These are phyloP conservation scores for Pseudonitzschia pungens DNA, from an alignment of 108 stramenopile genomes.

Conservation along the genomic window DNA sequence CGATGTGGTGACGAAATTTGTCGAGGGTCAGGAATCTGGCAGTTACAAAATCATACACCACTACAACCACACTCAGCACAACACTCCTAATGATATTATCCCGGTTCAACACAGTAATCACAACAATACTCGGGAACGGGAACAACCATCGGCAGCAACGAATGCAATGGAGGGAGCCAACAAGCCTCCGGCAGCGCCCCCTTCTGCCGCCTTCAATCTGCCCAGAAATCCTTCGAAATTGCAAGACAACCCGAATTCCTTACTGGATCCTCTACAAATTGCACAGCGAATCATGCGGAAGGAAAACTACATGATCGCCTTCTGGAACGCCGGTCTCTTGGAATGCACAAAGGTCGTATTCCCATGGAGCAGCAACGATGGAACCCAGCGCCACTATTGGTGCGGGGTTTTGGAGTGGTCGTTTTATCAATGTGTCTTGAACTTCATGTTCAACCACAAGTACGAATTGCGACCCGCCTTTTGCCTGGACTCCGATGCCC, in stretches of 20 bases:
- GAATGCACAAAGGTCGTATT: background rate
- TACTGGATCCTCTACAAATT: conserved; percentile 64
- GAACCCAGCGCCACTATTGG: conserved; percentile 42
- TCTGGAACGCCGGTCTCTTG: conserved; percentile 84
- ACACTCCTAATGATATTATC: background rate
- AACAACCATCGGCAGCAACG: background rate
- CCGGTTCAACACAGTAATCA: conserved; percentile 8
- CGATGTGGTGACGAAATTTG: conserved; percentile 69
- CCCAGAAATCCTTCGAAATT: conserved; percentile 16
- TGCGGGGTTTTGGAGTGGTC: conserved; percentile 61
- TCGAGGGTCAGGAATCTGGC: conserved; percentile 64
- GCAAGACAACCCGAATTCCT: background rate
- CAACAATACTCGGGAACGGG: background rate
- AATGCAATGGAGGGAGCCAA: background rate
- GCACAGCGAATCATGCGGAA: conserved; percentile 92
- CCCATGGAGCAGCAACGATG: conserved; percentile 33
- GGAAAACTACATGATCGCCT: conserved; percentile 94
- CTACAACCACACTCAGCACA: background rate
- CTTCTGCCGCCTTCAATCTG: conserved; percentile 29
- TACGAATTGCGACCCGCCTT: conserved; percentile 87
- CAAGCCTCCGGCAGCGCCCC: conserved; percentile 1
- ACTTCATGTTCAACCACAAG: conserved; percentile 97
- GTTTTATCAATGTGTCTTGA: conserved; percentile 89
- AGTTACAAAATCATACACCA: conserved; percentile 39
- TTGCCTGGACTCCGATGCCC: conserved; percentile 70